Conservation (phyloP, 129 eudicot genomes). For the Tagetes patula region DNA sequence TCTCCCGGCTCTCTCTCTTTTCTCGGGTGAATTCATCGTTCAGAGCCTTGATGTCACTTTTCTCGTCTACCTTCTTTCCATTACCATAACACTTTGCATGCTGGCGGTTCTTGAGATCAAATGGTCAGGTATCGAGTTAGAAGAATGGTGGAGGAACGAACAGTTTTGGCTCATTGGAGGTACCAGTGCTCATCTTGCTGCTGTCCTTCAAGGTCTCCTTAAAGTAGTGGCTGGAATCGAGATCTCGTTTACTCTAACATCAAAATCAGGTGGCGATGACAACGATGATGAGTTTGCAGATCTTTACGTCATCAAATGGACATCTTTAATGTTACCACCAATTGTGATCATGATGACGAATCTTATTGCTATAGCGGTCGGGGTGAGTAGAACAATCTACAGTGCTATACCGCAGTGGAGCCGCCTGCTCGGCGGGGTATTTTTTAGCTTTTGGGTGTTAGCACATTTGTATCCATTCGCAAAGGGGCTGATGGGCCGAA, state of each 20-base stretch:
- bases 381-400: slow-evolving; percentile 56
- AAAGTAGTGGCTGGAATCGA: slow-evolving; percentile 66
- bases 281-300: slow-evolving; percentile 57
- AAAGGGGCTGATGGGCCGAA: slow-evolving; percentile 64
- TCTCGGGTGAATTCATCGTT: slow-evolving; percentile 63
- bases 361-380: slow-evolving; percentile 59
- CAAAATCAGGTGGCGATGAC: slow-evolving; percentile 58
- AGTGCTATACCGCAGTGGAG: slow-evolving; percentile 61
- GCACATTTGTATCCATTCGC: slow-evolving; percentile 68
- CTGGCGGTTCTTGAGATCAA: slow-evolving; percentile 57
- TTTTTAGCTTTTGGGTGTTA: slow-evolving; percentile 71
- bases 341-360: slow-evolving; percentile 55
- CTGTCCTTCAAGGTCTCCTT: slow-evolving; percentile 62
- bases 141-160: slow-evolving; percentile 76
- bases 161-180: slow-evolving; percentile 75
- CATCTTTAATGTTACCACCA: slow-evolving; percentile 60
- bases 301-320: slow-evolving; percentile 59
- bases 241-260: slow-evolving; percentile 60
- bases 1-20: slow-evolving; percentile 60
- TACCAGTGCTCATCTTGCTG: slow-evolving; percentile 72
- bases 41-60: slow-evolving; percentile 56
- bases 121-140: slow-evolving; percentile 59
- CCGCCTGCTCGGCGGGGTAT: slow-evolving; percentile 60
- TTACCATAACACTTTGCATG: slow-evolving; percentile 51
- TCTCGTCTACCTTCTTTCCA: slow-evolving; percentile 50